Evolutionary conservation across 176 grass and related monocot species (phyloP), one percentile per base, ranked within the genome.

Genomic region (Areca catechu): DNA sequence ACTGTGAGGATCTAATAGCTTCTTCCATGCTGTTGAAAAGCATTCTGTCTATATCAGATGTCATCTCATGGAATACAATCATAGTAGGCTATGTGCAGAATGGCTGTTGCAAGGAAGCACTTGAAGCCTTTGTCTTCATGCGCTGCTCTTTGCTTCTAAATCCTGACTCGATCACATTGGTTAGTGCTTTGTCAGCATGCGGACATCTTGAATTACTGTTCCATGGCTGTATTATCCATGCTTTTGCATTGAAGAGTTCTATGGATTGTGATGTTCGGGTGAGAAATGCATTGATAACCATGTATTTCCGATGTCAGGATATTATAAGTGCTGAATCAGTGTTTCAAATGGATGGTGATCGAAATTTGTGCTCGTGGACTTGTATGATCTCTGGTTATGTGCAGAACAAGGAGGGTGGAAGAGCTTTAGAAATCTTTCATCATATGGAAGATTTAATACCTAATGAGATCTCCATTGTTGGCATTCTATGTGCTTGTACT

Each of bases 1-100:
- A 67, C 49, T 88, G 75, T 15, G 75, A 61, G 19, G 69, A 85
- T 53, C 30, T 66, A 63, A 34, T 48, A 21, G 58, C 70, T 63
- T 59, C 86, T 51, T 74, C 81, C 18, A 20, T 24, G 1, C 65
- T 88, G 1, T 75, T 88, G 15, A 25, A 80, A 62, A 72, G 43
- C 49, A 60, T 80, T 67, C 48, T 82, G 6, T 24, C 54, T 0
- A 10, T 79, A 15, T 85, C 83, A 15, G 92, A 97, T 80, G 63
- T 82, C 22, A 24, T 97, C 73, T 88, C 86, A 27, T 91, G 92
- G 92, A 97, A 97, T 58, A 91, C 86, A 16, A 61, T 79, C 61
- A 88, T 97, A 56, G 75, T 76, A 20, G 83, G 86, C 2, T 91
- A 69, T 24, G 58, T 82, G 34, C 83, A 88, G 9, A 88, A 84